Evolutionary conservation across 441 rosid species (phyloP).

Genomic region (Brassica hybrid): DNA sequence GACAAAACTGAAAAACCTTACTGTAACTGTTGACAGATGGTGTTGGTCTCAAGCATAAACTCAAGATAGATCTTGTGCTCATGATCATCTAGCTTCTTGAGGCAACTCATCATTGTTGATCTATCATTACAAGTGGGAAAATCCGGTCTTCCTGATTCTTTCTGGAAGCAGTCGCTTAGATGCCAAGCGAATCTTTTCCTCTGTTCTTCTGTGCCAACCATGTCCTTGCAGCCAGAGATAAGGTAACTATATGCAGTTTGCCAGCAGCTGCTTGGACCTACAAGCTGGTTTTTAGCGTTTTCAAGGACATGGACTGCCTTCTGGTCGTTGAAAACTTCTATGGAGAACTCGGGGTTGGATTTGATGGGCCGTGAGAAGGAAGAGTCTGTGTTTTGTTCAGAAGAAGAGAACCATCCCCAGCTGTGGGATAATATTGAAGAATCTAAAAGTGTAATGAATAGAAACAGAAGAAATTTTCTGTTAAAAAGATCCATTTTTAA

Average conservation of each 20-base stretch:
- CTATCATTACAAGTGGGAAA: constrained; percentile 59
- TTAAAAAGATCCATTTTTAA: constrained; percentile 24
- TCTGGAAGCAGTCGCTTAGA: constrained; percentile 76
- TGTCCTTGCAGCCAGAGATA: constrained; percentile 70
- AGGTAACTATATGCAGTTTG: constrained; percentile 67
- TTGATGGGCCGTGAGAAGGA: constrained; percentile 24
- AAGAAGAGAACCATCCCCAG: constrained; percentile 39
- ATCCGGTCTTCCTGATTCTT: constrained; percentile 61
- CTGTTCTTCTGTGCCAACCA: constrained; percentile 66
- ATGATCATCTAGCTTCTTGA: constrained; percentile 55
- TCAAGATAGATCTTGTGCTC: constrained; percentile 68
- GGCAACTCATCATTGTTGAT: constrained; percentile 61
- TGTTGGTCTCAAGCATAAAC: constrained; percentile 73
- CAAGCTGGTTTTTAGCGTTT: constrained; percentile 53
- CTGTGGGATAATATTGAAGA: constrained; percentile 14
- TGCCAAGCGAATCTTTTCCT: constrained; percentile 80
- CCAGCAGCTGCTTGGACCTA: constrained; percentile 68
- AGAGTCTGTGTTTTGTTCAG: constrained; percentile 15
- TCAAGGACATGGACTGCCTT: constrained; percentile 55
- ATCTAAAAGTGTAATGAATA: constrained; percentile 19
- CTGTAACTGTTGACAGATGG: constrained; percentile 90
- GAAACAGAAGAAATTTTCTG: constrained; percentile 25
- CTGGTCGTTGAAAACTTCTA: constrained; percentile 51
- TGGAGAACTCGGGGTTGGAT: constrained; percentile 58
- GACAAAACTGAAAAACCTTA: constrained; percentile 9